A percentile compares a stretch with the other conserved stretches of the same genome.
Conservation (phyloP, 441 rosid genomes). For the Erodium chrysanthum region DNA sequence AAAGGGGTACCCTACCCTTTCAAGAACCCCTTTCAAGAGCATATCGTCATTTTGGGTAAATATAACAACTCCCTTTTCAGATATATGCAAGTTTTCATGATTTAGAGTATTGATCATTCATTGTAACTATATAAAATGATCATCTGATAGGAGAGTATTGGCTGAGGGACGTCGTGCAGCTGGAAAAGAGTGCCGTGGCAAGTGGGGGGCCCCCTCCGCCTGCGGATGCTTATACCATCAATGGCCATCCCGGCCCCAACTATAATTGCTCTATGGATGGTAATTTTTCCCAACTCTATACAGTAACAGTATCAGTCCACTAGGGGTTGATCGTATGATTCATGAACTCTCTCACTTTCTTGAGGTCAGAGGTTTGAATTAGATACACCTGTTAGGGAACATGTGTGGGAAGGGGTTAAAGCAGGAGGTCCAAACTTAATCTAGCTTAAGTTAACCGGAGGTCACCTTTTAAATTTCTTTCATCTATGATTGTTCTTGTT, state of each 20-base stretch:
- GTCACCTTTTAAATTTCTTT: too few relatives aligned
- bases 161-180: conserved; percentile 55
- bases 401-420: too few relatives aligned
- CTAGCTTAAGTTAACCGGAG: too few relatives aligned
- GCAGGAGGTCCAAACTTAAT: too few relatives aligned
- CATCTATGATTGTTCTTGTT: too few relatives aligned
- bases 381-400: too few relatives aligned
- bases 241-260: conserved; percentile 83
- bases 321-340: too few relatives aligned
- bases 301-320: too few relatives aligned
- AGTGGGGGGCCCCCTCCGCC: conserved; percentile 70
- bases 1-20: conserved; percentile 63
- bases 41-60: conserved; percentile 52
- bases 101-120: neutral
- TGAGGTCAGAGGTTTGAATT: too few relatives aligned
- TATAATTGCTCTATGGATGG: conserved; percentile 64
- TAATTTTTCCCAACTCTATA: too few relatives aligned
- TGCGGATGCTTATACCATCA: conserved; percentile 64
- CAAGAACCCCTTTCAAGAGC: conserved; percentile 50
- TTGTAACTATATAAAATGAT: too few relatives aligned
- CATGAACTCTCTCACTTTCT: too few relatives aligned
- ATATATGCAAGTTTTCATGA: conserved; percentile 4
- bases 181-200: conserved; percentile 44
- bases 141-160: conserved; percentile 55
- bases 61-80: neutral